Conservation (phyloP, 2,329 filamentous ascomycete species). For the Tolypocladium ophioglossoides region DNA sequence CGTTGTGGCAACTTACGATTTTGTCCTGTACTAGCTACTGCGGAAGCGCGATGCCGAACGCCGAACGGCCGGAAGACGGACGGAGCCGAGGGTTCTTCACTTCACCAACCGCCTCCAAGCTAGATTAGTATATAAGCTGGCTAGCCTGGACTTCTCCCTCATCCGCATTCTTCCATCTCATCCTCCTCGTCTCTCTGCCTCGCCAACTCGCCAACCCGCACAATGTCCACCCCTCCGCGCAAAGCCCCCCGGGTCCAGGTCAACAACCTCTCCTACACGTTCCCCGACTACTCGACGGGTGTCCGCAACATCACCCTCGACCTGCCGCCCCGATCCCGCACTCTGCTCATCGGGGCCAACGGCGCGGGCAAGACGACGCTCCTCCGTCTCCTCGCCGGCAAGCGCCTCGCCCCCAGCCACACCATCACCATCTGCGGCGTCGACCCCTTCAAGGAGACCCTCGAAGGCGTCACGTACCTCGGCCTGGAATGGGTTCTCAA, state of each 20-base stretch:
- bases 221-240: conserved; percentile 19
- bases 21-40: not conserved
- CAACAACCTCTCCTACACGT: conserved; percentile 72
- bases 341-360: conserved; percentile 89
- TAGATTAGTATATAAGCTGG: not conserved
- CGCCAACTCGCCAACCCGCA: not conserved
- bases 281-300: conserved; percentile 76
- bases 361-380: conserved; percentile 96
- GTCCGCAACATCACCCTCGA: conserved; percentile 62
- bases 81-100: not conserved
- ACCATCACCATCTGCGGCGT: conserved; percentile 70
- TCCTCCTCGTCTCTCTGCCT: not conserved
- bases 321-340: conserved; percentile 74
- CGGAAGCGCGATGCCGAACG: not conserved
- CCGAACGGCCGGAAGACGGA: not conserved
- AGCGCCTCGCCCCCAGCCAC: conserved; percentile 72
- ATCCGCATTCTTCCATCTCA: not conserved
- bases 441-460: conserved; percentile 82
- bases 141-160: not conserved
- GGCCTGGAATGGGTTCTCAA: conserved; percentile 98
- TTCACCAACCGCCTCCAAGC: not conserved
- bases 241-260: conserved; percentile 56
- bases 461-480: conserved; percentile 94
- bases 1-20: too few species aligned
- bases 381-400: conserved; percentile 85